phyloP scores from a whole-genome alignment of 2,329 filamentous ascomycete genomes.

The Drechslerella stenobrocha region DNA sequence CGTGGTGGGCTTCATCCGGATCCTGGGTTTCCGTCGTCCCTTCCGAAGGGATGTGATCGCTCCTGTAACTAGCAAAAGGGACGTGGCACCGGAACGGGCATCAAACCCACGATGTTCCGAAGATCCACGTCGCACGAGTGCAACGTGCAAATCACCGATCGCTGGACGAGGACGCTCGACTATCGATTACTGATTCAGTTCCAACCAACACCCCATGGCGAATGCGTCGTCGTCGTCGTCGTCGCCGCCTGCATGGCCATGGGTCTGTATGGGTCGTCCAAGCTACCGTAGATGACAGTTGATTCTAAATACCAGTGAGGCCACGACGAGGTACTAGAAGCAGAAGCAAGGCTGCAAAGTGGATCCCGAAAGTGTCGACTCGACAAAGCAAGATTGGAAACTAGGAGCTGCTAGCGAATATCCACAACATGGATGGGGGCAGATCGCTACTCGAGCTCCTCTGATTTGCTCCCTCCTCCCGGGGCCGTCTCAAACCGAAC shows the following conservation, averaged over 20 bases:
- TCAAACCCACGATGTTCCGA: slow-evolving; percentile 42
- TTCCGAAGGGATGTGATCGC: too few relatives aligned
- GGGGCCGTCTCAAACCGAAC: slow-evolving; percentile 46
- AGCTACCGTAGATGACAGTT: too few relatives aligned
- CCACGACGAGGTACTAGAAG: too few relatives aligned
- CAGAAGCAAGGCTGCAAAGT: slow-evolving; percentile 26
- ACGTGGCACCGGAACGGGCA: too few relatives aligned
- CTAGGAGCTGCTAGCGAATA: slow-evolving; percentile 24
- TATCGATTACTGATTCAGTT: slow-evolving; percentile 45
- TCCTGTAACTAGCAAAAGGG: too few relatives aligned
- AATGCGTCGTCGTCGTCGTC: too few relatives aligned
- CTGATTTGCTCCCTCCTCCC: slow-evolving; percentile 26
- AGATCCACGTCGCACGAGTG: slow-evolving; percentile 23
- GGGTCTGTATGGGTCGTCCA: slow-evolving; percentile 18
- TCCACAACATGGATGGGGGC: slow-evolving; percentile 20
- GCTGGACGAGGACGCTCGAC: slow-evolving; percentile 6
- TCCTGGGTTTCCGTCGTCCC: neutral
- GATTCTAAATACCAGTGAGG: too few relatives aligned
- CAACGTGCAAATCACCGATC: slow-evolving; percentile 45
- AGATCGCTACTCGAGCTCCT: slow-evolving; percentile 43
- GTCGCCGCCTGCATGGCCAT: slow-evolving; percentile 23
- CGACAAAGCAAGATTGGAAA: slow-evolving; percentile 47
- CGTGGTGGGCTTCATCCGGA: neutral
- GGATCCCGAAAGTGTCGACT: slow-evolving; percentile 41
- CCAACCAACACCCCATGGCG: slow-evolving; percentile 30